phyloP scores from a whole-genome alignment of 2,329 filamentous ascomycete genomes.

The Aureobasidium namibiae region DNA sequence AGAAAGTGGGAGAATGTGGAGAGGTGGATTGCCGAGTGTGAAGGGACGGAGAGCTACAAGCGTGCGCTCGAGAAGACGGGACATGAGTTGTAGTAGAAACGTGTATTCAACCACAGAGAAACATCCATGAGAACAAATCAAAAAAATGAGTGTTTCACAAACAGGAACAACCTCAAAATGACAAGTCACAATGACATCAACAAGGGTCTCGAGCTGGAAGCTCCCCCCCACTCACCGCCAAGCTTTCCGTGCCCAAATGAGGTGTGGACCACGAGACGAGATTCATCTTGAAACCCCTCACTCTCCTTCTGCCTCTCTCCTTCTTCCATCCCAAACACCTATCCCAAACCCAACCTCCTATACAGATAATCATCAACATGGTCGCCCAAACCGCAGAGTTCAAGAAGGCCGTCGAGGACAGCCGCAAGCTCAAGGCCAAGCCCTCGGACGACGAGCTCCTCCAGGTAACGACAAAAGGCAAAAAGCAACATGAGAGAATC shows the following conservation, averaged over 20 bases:
- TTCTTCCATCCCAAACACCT: background rate
- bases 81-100: constrained; percentile 22
- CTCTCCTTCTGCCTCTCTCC: background rate
- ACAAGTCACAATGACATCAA: constrained; percentile 5
- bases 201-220: constrained; percentile 8
- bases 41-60: constrained; percentile 28
- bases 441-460: constrained; percentile 58
- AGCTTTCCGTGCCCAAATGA: background rate
- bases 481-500: background rate
- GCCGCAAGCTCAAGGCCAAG: constrained; percentile 59
- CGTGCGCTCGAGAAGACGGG: constrained; percentile 35
- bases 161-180: background rate
- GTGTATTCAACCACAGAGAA: too few relatives aligned
- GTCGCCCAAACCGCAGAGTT: constrained; percentile 54
- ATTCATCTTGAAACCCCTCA: constrained; percentile 7
- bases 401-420: constrained; percentile 64
- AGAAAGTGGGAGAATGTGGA: constrained; percentile 27
- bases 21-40: constrained; percentile 31
- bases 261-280: constrained; percentile 4
- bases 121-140: too few relatives aligned
- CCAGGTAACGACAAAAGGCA: too few relatives aligned
- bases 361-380: constrained; percentile 12
- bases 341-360: background rate
- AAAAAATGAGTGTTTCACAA: too few relatives aligned
- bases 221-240: background rate